A percentile compares a stretch with the other conserved stretches of the same genome.
Evolutionary conservation across 441 rosid genomes (phyloP).

Genomic region (Adansonia grandidieri): DNA sequence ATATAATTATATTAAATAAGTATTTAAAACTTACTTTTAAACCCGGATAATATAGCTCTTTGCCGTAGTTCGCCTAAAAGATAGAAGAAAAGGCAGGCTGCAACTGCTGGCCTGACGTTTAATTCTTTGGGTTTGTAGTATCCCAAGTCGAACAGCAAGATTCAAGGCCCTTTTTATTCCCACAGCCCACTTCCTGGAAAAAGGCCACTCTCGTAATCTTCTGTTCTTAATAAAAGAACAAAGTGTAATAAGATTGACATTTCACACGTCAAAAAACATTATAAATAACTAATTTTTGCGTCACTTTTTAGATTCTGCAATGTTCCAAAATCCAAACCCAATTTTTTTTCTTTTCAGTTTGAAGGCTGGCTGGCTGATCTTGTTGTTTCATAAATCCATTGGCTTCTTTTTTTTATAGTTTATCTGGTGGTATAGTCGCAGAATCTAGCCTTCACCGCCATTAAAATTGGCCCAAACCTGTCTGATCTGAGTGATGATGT

Average conservation of each 20-base stretch:
- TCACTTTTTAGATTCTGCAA: not conserved
- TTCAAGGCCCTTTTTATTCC: not conserved
- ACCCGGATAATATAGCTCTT: no score
- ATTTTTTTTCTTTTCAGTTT: not conserved
- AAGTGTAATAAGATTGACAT: not conserved
- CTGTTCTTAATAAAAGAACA: not conserved
- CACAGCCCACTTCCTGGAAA: not conserved
- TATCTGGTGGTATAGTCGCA: not conserved
- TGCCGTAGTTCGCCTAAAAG: no score
- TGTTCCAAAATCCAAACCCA: not conserved
- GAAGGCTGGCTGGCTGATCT: no score
- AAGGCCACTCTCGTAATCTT: not conserved
- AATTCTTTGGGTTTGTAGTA: no score
- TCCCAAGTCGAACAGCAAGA: no score
- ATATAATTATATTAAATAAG: no score
- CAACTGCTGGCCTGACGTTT: no score
- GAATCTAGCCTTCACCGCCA: conserved; percentile 2
- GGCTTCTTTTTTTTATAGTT: not conserved
- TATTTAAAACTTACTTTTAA: no score
- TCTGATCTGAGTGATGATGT: no score
- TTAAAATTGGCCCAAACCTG: not conserved
- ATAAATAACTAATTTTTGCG: not conserved
- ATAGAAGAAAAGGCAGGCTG: no score
- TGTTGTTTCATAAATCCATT: no score
- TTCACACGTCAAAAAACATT: not conserved